Evolutionary conservation across 352 stramenopile genomes (phyloP), one percentile per base, ranked within the genome.

Genomic region (Globisporangium cystogenes): DNA sequence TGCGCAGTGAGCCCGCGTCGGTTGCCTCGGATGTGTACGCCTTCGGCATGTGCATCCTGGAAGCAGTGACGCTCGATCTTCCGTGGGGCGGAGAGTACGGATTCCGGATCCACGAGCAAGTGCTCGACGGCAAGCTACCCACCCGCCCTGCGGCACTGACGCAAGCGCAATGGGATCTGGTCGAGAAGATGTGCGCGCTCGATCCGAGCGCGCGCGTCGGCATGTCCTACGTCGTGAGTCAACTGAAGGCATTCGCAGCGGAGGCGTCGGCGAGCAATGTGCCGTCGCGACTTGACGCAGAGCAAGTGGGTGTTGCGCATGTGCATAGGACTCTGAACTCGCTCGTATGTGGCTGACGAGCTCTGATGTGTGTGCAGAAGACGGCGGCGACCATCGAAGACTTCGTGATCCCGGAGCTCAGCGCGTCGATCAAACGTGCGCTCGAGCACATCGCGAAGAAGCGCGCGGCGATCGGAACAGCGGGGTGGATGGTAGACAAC

Each of bases 1-100:
- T n/a, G n/a, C n/a, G n/a, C n/a, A n/a, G n/a, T n/a, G n/a, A n/a
- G n/a, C n/a, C n/a, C 59, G 4, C 20, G 16, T 2, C 45, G 58
- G 3, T 31, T 56, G n/a, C 52, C 12, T 67, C 55, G 12, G 63
- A 74, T 21, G 40, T 71, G 18, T 71, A 62, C 12, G 69, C 66
- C 43, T 62, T 71, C 26, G 64, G 60, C 0, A 63, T 68, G 48
- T 65, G 55, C 36, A 53, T 70, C 18, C 26, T 37, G 23, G 48
- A 62, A 53, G 55, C 55, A 2, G 16, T 54, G 53, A 40, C 40
- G 4, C 1, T 12, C 14, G 36, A 50, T n/a, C n/a, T n/a, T n/a
- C n/a, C n/a, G n/a, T n/a, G n/a, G n/a, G n/a, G n/a, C n/a, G n/a
- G n/a, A n/a, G n/a, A n/a, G n/a, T n/a, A n/a, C n/a, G n/a, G n/a